phyloP scores from a whole-genome alignment of 495 filamentous ascomycete genomes.

The Podospora comata region DNA sequence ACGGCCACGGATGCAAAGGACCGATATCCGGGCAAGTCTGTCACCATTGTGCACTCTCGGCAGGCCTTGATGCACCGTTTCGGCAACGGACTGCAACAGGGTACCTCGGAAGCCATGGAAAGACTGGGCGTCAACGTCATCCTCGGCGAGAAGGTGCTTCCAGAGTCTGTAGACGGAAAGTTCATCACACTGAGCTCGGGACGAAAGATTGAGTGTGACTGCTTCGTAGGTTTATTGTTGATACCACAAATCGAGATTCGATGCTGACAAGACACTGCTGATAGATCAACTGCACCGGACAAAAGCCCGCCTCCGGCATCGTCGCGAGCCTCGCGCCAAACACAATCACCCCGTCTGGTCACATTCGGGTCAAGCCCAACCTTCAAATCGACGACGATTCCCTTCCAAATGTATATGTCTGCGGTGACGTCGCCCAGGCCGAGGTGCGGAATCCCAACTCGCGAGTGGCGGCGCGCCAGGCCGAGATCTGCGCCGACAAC shows the following conservation, averaged over 20 bases:
- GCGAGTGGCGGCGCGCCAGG: conserved; percentile 26
- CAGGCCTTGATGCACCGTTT: conserved; percentile 52
- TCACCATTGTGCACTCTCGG: conserved; percentile 57
- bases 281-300: conserved; percentile 35
- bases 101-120: conserved; percentile 39
- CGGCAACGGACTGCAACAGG: conserved; percentile 47
- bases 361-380: conserved; percentile 33
- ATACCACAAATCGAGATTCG: background rate
- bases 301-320: conserved; percentile 25
- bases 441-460: conserved; percentile 27
- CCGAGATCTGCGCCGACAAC: conserved; percentile 31
- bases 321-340: conserved; percentile 23
- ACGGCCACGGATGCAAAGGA: conserved; percentile 56
- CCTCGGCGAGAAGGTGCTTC: conserved; percentile 35
- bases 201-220: conserved; percentile 28
- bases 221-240: conserved; percentile 23
- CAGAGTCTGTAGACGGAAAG: conserved; percentile 13
- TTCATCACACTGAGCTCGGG: conserved; percentile 27
- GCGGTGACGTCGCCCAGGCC: conserved; percentile 32
- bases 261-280: background rate
- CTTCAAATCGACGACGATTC: conserved; percentile 31
- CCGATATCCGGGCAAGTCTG: conserved; percentile 54
- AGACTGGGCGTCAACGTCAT: conserved; percentile 43
- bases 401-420: conserved; percentile 30
- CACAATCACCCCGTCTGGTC: conserved; percentile 25